Base-by-base conservation (phyloP, 768 basidiomycete species). In the Lepiota subincarnata region DNA sequence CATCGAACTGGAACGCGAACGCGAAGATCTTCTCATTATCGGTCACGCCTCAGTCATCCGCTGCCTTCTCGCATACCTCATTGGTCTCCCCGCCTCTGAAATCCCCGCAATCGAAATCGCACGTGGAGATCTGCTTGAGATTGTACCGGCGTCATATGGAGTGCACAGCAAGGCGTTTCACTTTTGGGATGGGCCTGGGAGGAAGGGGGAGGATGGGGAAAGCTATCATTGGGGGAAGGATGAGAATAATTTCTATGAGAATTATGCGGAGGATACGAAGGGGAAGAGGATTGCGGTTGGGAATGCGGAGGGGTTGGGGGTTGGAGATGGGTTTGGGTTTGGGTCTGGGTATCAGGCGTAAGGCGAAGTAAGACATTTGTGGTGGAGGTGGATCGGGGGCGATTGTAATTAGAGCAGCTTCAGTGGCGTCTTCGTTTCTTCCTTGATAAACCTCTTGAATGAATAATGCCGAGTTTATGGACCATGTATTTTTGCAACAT, bases 91-190 rank as follows among this genome's bases (percentile, higher is more conserved):
- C 4, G 92, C 96, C 0, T 87, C 88, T 22, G 97, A 99, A 66
- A 97, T 99, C 41, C 97, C 97, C 0, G 95, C 93, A 1, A 96
- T 98, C 50, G 96, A 98, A 69, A 87, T 99, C 60, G 92, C 96
- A 35, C 82, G 97, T 11, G 97, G 97, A 0, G 97, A 99, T 65
- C 73, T 98, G n/a, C 79, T 98, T 36, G 97, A 99, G 68, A 89
- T 93, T 45, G 82, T 90, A 0, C 90, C 91, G 1, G 86, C 90
- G 8, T 89, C 87, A 5, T 92, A 92, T 59, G 94, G 94, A 8
- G 94, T 97, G 40, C 86, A 89, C 57, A 88, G 86, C 56, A 86
- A 92, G 60, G 91, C 92, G 6, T 92, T 86, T 68, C 90, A 93
- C 66, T 93, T 93, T 70, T 93, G 90, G 90, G 89, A 91, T 59